Percentiles rank a stretch among this genome's conserved stretches.
Evolutionary conservation across 371 early-diverging fungal genomes (phyloP).

Genomic region (Mucor velutinosus): DNA sequence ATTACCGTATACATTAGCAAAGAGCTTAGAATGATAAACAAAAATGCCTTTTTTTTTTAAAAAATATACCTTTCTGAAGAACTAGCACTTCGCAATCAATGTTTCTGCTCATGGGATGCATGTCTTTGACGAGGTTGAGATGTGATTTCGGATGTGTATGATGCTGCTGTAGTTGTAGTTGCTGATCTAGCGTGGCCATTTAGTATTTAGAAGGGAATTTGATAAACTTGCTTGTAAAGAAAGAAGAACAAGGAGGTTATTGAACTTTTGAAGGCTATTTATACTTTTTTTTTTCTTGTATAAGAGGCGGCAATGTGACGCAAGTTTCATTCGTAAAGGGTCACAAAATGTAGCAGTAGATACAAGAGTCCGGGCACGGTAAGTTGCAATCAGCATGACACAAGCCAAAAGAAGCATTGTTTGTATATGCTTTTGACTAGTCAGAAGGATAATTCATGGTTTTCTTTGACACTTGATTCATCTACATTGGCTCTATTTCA

Average conservation of each 20-base stretch:
- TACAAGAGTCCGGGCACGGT: not conserved
- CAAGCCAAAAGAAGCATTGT: too few relatives aligned
- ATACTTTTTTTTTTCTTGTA: conserved; percentile 4
- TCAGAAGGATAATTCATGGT: too few relatives aligned
- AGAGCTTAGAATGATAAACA: too few relatives aligned
- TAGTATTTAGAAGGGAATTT: not conserved
- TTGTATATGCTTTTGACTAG: too few relatives aligned
- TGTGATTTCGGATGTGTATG: conserved; percentile 9
- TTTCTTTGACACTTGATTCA: too few relatives aligned
- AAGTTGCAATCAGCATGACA: too few relatives aligned
- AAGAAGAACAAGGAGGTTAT: not conserved
- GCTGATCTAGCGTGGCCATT: not conserved
- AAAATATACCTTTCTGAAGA: conserved; percentile 45
- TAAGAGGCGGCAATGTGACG: not conserved
- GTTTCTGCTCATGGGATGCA: conserved; percentile 49
- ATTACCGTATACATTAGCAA: not conserved
- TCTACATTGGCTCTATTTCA: too few relatives aligned
- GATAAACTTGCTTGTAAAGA: not conserved
- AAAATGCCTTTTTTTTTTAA: too few relatives aligned
- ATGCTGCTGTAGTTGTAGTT: not conserved
- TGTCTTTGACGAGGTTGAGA: conserved; percentile 41
- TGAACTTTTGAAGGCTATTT: not conserved
- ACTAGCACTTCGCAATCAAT: conserved; percentile 64
- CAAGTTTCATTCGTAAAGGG: not conserved
- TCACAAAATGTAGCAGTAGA: not conserved